Evolutionary conservation across 2,329 filamentous ascomycete genomes (phyloP).

Genomic region (Aspergillus ibericus): DNA sequence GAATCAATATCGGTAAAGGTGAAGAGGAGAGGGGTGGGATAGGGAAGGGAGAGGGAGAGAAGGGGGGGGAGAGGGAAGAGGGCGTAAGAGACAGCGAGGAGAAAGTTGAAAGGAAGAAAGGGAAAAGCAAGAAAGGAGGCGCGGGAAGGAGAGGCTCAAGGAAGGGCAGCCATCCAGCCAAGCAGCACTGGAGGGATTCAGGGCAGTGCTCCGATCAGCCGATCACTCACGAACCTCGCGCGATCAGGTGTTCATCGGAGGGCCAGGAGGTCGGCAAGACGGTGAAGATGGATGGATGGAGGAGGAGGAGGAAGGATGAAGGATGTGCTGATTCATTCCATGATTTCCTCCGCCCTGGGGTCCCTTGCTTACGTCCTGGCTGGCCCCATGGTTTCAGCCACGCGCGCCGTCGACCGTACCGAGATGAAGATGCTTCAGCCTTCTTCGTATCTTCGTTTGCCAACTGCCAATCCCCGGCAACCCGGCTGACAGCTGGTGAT

Average conservation of each 20-base stretch:
- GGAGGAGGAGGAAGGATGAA: background rate
- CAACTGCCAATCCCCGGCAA: background rate
- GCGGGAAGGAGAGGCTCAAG: background rate
- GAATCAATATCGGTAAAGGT: background rate
- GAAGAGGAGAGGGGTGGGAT: background rate
- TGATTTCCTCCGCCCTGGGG: background rate
- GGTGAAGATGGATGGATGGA: background rate
- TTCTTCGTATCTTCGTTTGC: background rate
- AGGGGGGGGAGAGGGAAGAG: background rate
- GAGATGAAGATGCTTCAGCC: background rate
- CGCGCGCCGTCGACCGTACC: background rate
- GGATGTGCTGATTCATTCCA: background rate
- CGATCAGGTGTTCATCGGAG: background rate
- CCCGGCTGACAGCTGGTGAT: background rate
- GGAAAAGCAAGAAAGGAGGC: background rate
- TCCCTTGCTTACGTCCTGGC: background rate
- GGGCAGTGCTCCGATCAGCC: background rate
- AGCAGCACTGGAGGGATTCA: background rate
- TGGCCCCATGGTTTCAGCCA: background rate
- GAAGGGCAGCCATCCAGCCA: slow-evolving; percentile 1
- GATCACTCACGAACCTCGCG: background rate
- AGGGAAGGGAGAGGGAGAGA: background rate
- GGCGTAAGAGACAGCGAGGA: background rate
- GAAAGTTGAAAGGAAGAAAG: background rate
- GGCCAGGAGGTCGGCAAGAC: background rate